phyloP scores from a whole-genome alignment of 129 eudicot species.

The Flaveria robusta region DNA sequence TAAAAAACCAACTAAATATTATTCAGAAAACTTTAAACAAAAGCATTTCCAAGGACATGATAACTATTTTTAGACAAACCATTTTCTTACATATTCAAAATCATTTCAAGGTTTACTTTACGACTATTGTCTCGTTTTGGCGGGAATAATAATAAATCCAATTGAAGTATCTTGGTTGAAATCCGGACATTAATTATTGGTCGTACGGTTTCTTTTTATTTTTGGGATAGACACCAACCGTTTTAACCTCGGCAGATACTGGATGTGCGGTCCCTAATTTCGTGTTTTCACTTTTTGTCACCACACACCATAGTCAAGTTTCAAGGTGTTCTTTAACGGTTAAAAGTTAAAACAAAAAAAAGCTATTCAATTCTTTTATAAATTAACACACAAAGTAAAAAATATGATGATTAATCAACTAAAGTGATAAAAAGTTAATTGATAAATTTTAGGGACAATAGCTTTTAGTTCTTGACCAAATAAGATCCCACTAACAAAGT shows the following conservation, averaged over 20 bases:
- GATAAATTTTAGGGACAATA: too few relatives aligned
- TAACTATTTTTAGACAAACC: background rate
- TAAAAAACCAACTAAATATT: too few relatives aligned
- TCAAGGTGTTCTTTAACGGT: too few relatives aligned
- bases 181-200: conserved; percentile 30
- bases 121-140: conserved; percentile 2
- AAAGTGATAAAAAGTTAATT: too few relatives aligned
- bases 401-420: background rate
- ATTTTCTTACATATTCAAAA: background rate
- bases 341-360: background rate
- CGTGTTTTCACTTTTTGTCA: background rate
- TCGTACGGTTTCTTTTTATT: conserved; percentile 1
- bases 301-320: background rate
- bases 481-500: too few relatives aligned
- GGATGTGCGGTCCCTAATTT: background rate
- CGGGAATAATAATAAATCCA: conserved; percentile 37
- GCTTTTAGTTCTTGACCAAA: too few relatives aligned
- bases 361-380: background rate
- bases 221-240: conserved; percentile 28
- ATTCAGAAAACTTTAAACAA: too few relatives aligned
- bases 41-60: too few relatives aligned
- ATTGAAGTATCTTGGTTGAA: conserved; percentile 11
- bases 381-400: too few relatives aligned
- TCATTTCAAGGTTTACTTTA: background rate
- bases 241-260: conserved; percentile 19